Percentiles rank a stretch among this genome's conserved stretches.
Evolutionary conservation across 1,139 yeast genomes (phyloP).

Genomic region (Hyphopichia buzzinii): DNA sequence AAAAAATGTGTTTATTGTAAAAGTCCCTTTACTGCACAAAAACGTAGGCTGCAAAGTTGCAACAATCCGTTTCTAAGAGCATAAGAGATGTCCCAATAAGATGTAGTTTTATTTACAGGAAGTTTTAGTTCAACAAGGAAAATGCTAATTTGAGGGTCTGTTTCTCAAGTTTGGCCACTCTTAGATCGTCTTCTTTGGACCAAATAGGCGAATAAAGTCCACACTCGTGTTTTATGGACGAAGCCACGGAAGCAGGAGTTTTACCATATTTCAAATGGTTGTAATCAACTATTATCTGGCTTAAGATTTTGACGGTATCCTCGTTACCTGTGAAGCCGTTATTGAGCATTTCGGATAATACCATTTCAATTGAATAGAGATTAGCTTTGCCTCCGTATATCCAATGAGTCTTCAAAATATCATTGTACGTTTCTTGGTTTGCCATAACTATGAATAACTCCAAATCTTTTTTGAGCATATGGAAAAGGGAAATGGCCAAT

Average conservation of each 20-base stretch:
- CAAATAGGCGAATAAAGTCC: constrained; percentile 26
- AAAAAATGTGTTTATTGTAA: no score
- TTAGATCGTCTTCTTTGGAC: constrained; percentile 36
- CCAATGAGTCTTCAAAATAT: constrained; percentile 38
- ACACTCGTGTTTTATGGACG: constrained; percentile 9
- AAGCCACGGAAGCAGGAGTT: constrained; percentile 1
- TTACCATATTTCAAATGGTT: constrained; percentile 34
- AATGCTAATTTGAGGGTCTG: constrained; percentile 9
- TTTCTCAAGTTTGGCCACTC: constrained; percentile 28
- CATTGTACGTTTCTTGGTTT: constrained; percentile 45
- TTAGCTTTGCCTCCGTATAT: constrained; percentile 37
- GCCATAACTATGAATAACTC: constrained; percentile 34
- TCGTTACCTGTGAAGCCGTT: constrained; percentile 42
- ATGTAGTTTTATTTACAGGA: no score
- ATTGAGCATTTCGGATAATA: constrained; percentile 38
- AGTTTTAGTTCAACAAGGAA: no score
- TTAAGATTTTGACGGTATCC: constrained; percentile 35
- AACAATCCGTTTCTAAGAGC: no score
- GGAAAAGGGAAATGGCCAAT: constrained; percentile 35
- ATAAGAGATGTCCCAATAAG: no score
- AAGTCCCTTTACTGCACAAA: no score
- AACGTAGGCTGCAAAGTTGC: no score
- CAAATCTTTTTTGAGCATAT: constrained; percentile 32
- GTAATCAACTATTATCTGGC: constrained; percentile 37
- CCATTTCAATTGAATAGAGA: constrained; percentile 34